Percentiles rank a stretch among this genome's conserved stretches.
Evolutionary conservation across 805 yeast species (phyloP).

Genomic region (Metschnikowia noctiluminum): DNA sequence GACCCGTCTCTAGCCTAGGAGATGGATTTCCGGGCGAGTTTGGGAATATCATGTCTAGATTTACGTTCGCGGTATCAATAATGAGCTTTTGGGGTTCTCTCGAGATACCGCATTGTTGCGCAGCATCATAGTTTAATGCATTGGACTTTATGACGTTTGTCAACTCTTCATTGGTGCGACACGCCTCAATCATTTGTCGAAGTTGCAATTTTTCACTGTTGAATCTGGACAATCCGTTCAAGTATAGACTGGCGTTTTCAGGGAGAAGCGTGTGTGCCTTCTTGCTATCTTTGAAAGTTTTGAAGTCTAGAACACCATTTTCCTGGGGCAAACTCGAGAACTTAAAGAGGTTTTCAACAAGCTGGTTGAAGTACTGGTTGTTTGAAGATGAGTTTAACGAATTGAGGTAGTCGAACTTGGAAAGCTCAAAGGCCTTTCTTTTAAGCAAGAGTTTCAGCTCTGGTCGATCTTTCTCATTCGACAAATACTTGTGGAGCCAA

Average conservation of each 20-base stretch:
- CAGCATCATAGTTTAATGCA: slow-evolving; percentile 18
- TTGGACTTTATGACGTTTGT: slow-evolving; percentile 30
- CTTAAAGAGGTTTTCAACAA: slow-evolving; percentile 35
- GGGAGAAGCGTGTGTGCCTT: slow-evolving; percentile 17
- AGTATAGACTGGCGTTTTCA: slow-evolving; percentile 28
- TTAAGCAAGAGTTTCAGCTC: slow-evolving; percentile 36
- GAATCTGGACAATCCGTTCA: slow-evolving; percentile 34
- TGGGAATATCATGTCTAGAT: slow-evolving; percentile 29
- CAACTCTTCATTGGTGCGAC: slow-evolving; percentile 38
- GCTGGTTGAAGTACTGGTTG: slow-evolving; percentile 39
- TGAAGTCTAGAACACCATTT: slow-evolving; percentile 12
- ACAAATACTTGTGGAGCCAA: slow-evolving; percentile 42
- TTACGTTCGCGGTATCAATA: background rate
- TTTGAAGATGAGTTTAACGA: slow-evolving; percentile 35
- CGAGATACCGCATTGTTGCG: background rate
- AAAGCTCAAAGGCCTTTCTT: slow-evolving; percentile 39
- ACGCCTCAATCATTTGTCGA: slow-evolving; percentile 40
- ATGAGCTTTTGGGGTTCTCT: background rate
- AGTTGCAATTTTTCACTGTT: slow-evolving; percentile 41
- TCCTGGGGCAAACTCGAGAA: slow-evolving; percentile 23
- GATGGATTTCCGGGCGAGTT: slow-evolving; percentile 7
- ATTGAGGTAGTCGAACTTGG: slow-evolving; percentile 46
- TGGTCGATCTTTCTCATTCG: slow-evolving; percentile 43
- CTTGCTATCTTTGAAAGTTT: slow-evolving; percentile 16
- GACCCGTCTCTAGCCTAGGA: slow-evolving; percentile 2